Base-by-base conservation (phyloP, 257 asterid genomes). In the Ilex asprella region DNA sequence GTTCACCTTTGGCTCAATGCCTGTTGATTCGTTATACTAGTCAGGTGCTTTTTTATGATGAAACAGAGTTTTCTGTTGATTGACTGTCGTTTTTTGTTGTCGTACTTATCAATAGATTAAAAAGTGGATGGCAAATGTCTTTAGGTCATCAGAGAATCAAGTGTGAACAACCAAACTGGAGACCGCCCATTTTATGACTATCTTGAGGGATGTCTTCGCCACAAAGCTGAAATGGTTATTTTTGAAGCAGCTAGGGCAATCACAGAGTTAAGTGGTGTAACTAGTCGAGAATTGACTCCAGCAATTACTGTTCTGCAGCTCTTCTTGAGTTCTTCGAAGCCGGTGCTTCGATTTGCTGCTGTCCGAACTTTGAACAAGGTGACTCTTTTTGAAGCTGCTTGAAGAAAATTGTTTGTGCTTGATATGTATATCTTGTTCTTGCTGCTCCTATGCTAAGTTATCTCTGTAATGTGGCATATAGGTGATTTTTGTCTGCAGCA, bases 161-260 rank as follows among this genome's bases (percentile, higher is more conserved):
- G 86, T 66, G 77, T 78, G 72, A 84, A 79, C 69, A 70, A 71
- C 66, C 92, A 79, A 70, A 73, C 89, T 43, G 96, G 89, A 70
- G 97, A 91, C 30, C 93, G 97, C 16, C 93, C 96, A 68, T 87
- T 91, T 70, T 91, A 87, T 78, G 97, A 91, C 77, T 91, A 85
- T 75, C 90, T 91, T 60, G 97, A 87, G 85, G 79, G 95, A 56
- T 87, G 96, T 72, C 91, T 91, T 54, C 96, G 97, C 52, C 97
- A 91, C 77, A 91, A 91, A 78, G 91, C 96, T 65, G 97, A 91
- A 74, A 84, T 91, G 96, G 97, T 91, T 61, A 87, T 87, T 68
- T 88, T 87, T 70, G 96, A 91, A 84, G 97, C 97, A 73, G 97
- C 96, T 39, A 82, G 92, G 83, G 96, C 97, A 76, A 91, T 91